A percentile compares a stretch with the other conserved stretches of the same genome.
Evolutionary conservation across 345 rosid genomes (phyloP).

Genomic region (Pelargonium nanum): DNA sequence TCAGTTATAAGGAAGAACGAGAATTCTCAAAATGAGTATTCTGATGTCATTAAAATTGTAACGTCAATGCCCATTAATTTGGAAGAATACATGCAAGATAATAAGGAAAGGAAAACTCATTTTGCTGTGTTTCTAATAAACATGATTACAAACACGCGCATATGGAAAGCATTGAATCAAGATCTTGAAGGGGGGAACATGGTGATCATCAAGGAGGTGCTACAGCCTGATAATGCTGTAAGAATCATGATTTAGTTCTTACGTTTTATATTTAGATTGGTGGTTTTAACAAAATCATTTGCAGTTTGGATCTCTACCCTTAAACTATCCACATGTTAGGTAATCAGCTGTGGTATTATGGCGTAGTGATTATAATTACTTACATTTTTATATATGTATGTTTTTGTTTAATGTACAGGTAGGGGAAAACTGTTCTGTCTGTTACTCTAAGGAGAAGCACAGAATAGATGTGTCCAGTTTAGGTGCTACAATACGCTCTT

Average conservation of each 20-base stretch:
- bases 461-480: conserved; percentile 3
- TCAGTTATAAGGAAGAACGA: neutral
- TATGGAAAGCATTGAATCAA: conserved; percentile 7
- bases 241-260: too few species aligned
- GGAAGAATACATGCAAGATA: neutral
- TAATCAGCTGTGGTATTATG: too few species aligned
- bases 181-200: too few species aligned
- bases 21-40: neutral
- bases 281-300: too few species aligned
- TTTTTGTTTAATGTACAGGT: neutral
- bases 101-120: neutral
- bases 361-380: neutral
- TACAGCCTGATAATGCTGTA: too few species aligned
- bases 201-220: too few species aligned
- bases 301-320: too few species aligned
- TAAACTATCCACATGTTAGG: too few species aligned
- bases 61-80: conserved; percentile 1
- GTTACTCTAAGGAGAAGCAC: conserved; percentile 2
- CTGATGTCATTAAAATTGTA: conserved; percentile 5
- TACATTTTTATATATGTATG: too few species aligned
- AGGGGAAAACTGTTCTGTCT: neutral
- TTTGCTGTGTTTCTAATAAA: conserved; percentile 3
- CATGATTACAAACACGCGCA: conserved; percentile 4
- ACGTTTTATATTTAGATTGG: too few species aligned
- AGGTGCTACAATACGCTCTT: too few species aligned